These are phyloP conservation scores for Cyclotella kingstonii DNA, from an alignment of 108 stramenopile genomes.

Conservation along the genomic window DNA sequence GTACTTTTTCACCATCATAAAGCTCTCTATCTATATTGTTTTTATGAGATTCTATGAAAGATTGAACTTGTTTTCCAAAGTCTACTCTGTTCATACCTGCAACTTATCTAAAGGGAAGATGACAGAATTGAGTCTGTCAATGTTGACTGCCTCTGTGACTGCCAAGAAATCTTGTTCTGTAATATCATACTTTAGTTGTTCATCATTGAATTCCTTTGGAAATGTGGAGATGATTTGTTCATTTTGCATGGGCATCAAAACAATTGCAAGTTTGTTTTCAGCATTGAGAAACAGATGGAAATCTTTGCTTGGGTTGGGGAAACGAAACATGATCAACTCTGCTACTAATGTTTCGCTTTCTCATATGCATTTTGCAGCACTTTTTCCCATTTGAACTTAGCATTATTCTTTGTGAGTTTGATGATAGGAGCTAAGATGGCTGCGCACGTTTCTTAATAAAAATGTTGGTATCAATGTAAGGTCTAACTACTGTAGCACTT, in stretches of 20 bases:
- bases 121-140: neutral
- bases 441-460: too few relatives aligned
- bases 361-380: neutral
- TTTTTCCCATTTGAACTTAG: neutral
- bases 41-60: too few relatives aligned
- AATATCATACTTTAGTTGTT: neutral
- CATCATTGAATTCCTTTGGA: neutral
- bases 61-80: too few relatives aligned
- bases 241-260: neutral
- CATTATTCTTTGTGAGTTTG: neutral
- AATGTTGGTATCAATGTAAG: neutral
- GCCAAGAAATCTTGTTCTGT: neutral
- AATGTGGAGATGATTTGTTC: too few relatives aligned
- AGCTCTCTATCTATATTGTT: too few relatives aligned
- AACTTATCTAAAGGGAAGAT: too few relatives aligned
- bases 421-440: neutral
- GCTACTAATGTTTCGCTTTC: neutral
- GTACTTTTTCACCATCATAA: too few relatives aligned
- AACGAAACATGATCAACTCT: too few relatives aligned
- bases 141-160: neutral
- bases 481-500: neutral
- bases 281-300: neutral
- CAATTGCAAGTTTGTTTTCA: neutral
- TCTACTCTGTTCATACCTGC: too few relatives aligned
- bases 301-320: neutral